These are phyloP conservation scores for Pluteus cervinus DNA, from an alignment of 768 basidiomycete genomes.

Conservation along the genomic window DNA sequence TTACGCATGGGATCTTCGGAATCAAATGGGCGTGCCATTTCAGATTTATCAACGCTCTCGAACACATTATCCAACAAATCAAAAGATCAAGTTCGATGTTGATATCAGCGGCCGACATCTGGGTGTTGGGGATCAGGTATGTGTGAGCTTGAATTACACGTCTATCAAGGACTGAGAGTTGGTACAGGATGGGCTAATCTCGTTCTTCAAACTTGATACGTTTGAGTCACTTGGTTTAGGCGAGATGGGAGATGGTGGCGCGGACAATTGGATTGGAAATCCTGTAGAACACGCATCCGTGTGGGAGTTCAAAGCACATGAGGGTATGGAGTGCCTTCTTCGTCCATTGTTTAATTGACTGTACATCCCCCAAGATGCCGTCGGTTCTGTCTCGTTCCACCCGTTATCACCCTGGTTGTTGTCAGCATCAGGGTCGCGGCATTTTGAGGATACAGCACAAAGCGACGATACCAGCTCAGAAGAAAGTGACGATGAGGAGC, in stretches of 20 bases:
- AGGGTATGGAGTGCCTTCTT: conserved; percentile 31
- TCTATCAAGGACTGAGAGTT: neutral
- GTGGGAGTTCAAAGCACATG: conserved; percentile 46
- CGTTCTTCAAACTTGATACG: conserved; percentile 47
- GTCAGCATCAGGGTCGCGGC: conserved; percentile 75
- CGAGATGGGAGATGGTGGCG: conserved; percentile 9
- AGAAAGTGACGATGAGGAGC: conserved; percentile 16
- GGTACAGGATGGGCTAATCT: conserved; percentile 50
- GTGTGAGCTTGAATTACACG: conserved; percentile 14
- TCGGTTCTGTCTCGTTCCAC: conserved; percentile 72
- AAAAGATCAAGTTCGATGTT: conserved; percentile 72
- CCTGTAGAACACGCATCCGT: conserved; percentile 15
- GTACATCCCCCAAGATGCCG: conserved; percentile 44
- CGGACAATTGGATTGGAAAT: neutral
- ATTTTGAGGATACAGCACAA: conserved; percentile 35
- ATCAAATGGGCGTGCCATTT: conserved; percentile 39
- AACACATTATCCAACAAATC: conserved; percentile 49
- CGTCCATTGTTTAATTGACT: neutral
- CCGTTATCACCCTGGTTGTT: conserved; percentile 53
- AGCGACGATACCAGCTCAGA: conserved; percentile 21
- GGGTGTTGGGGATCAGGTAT: conserved; percentile 62
- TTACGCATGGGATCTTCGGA: conserved; percentile 77
- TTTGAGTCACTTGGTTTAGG: conserved; percentile 3
- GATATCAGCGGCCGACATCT: conserved; percentile 63
- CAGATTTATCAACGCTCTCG: conserved; percentile 23